Percentiles rank a stretch among this genome's conserved stretches.
Evolutionary conservation across 23 red algal species (phyloP).

Genomic region (Gracilaria caudata): DNA sequence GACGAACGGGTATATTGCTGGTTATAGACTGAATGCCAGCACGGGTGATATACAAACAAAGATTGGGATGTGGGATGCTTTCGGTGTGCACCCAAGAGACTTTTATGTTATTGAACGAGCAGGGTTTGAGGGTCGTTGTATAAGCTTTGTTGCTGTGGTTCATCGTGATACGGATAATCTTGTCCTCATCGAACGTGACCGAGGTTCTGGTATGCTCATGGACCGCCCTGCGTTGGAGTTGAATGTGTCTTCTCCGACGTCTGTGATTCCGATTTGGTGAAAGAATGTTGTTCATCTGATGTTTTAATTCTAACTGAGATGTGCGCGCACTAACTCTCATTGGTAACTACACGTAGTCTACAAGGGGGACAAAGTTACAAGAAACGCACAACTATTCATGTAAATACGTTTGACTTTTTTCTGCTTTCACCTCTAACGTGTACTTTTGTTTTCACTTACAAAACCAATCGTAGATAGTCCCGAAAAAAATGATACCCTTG

Average conservation of each 20-base stretch:
- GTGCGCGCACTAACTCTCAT: background rate
- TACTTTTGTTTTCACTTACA: too few species aligned
- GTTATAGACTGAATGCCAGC: background rate
- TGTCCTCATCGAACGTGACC: conserved; percentile 41
- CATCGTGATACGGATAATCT: conserved; percentile 57
- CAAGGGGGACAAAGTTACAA: background rate
- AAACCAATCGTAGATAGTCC: too few species aligned
- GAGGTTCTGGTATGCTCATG: conserved; percentile 12
- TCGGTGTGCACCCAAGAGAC: conserved; percentile 58
- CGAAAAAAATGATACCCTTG: too few species aligned
- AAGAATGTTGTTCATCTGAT: background rate
- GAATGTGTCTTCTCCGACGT: conserved; percentile 33
- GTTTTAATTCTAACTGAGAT: background rate
- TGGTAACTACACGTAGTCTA: background rate
- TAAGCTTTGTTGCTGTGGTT: conserved; percentile 48
- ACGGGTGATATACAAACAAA: conserved; percentile 33
- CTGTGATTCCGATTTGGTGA: conserved; percentile 41
- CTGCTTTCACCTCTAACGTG: too few species aligned
- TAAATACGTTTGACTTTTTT: background rate
- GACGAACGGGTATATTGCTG: conserved; percentile 34
- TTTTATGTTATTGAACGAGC: conserved; percentile 43
- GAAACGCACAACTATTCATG: background rate
- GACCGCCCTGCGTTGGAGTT: conserved; percentile 15
- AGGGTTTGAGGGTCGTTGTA: conserved; percentile 18
- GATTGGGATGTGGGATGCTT: conserved; percentile 40